phyloP scores from a whole-genome alignment of 176 grass and related monocot species.

The Typha latifolia region DNA sequence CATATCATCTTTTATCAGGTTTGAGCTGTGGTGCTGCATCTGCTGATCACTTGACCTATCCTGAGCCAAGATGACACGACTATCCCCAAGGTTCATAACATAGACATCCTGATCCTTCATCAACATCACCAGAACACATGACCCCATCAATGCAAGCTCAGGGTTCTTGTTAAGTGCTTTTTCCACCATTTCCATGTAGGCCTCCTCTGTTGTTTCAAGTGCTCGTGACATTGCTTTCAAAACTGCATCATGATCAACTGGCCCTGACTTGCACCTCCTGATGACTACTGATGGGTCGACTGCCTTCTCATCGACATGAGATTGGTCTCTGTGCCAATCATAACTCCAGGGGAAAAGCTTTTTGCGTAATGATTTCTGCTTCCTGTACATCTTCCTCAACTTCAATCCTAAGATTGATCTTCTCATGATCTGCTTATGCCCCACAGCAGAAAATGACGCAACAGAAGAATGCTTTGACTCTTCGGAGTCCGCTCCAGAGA shows the following conservation, averaged over 20 bases:
- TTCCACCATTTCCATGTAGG: constrained; percentile 83
- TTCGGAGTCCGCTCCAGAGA: constrained; percentile 25
- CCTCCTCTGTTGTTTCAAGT: constrained; percentile 68
- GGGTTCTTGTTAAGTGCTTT: constrained; percentile 65
- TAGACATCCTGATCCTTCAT: constrained; percentile 98
- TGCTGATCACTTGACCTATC: constrained; percentile 39
- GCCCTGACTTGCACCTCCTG: constrained; percentile 74
- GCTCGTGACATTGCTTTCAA: constrained; percentile 76
- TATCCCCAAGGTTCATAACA: constrained; percentile 90
- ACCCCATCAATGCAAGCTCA: constrained; percentile 82
- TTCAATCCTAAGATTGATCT: constrained; percentile 40
- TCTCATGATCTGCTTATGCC: constrained; percentile 31
- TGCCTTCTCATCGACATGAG: constrained; percentile 42
- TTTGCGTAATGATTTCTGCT: constrained; percentile 61
- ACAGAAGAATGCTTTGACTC: constrained; percentile 27
- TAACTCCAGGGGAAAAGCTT: constrained; percentile 88
- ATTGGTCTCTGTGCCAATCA: constrained; percentile 79
- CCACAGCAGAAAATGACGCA: constrained; percentile 34
- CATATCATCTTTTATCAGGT: constrained; percentile 43
- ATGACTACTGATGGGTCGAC: constrained; percentile 32
- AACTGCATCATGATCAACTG: constrained; percentile 77
- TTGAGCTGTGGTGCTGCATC: constrained; percentile 20
- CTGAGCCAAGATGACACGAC: constrained; percentile 81
- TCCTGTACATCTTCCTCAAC: constrained; percentile 82
- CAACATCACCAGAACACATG: constrained; percentile 87